Conservation (phyloP, 257 asterid genomes). For the Ehretia macrophylla region DNA sequence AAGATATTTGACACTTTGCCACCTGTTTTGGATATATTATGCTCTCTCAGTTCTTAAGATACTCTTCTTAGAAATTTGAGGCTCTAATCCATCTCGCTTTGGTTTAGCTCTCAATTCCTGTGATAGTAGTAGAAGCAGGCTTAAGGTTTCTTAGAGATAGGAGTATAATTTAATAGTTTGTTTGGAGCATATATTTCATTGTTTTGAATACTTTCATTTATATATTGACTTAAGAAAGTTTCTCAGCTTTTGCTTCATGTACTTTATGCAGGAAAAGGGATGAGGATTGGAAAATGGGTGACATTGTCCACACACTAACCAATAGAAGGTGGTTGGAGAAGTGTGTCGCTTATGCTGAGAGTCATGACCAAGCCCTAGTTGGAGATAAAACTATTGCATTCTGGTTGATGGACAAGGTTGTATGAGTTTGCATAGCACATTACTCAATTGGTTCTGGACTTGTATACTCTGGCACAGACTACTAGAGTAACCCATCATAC, state of each 20-base stretch:
- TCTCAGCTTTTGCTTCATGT: conserved; percentile 15
- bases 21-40: too few relatives aligned
- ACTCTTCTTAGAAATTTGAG: too few relatives aligned
- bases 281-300: conserved; percentile 97
- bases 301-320: conserved; percentile 73
- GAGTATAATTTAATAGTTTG: neutral
- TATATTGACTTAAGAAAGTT: conserved; percentile 1
- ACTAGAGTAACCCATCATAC: too few relatives aligned
- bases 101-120: too few relatives aligned
- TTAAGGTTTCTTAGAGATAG: too few relatives aligned
- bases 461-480: too few relatives aligned
- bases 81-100: too few relatives aligned
- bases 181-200: neutral
- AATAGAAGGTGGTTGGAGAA: conserved; percentile 95
- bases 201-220: neutral
- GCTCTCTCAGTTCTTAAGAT: too few relatives aligned
- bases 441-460: neutral
- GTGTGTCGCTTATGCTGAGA: conserved; percentile 88
- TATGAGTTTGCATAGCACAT: neutral
- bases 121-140: too few relatives aligned
- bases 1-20: too few relatives aligned
- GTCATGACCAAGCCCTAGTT: conserved; percentile 98
- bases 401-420: conserved; percentile 99
- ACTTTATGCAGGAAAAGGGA: conserved; percentile 72
- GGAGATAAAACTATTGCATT: conserved; percentile 98